These are phyloP conservation scores for Ascochyta viciae-villosae DNA, from an alignment of 2,329 filamentous ascomycete genomes.

Conservation along the genomic window DNA sequence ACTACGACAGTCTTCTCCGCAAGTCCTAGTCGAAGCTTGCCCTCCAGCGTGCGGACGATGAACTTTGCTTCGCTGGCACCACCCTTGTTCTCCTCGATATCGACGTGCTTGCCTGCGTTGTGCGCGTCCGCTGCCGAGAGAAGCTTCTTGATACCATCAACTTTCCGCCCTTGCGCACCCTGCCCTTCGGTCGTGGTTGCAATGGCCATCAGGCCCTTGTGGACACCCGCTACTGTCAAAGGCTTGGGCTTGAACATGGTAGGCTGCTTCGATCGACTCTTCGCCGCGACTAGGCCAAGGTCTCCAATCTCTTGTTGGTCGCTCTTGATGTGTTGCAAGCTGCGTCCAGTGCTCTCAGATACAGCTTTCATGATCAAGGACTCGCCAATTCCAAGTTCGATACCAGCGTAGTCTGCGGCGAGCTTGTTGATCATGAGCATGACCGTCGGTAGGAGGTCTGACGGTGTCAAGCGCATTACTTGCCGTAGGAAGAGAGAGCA, in stretches of 20 bases:
- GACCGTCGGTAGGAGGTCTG: conserved; percentile 86
- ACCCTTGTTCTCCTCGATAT: conserved; percentile 91
- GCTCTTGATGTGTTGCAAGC: conserved; percentile 85
- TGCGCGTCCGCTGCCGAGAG: conserved; percentile 87
- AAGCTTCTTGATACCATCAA: conserved; percentile 94
- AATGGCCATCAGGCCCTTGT: conserved; percentile 85
- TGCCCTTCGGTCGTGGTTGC: conserved; percentile 84
- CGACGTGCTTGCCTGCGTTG: conserved; percentile 68
- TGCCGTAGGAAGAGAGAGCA: conserved; percentile 91
- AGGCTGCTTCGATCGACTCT: conserved; percentile 91
- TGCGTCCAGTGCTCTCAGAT: conserved; percentile 90
- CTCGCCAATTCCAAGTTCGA: conserved; percentile 97
- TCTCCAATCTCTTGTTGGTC: conserved; percentile 98
- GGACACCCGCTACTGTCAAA: conserved; percentile 84
- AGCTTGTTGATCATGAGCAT: conserved; percentile 98
- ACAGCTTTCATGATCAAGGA: conserved; percentile 99
- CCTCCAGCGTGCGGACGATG: conserved; percentile 90
- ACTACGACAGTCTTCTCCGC: conserved; percentile 93
- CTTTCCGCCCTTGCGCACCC: conserved; percentile 87
- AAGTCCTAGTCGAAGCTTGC: conserved; percentile 88
- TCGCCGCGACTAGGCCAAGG: conserved; percentile 90
- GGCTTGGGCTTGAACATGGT: conserved; percentile 99
- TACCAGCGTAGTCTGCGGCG: conserved; percentile 93
- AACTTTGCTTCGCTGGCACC: conserved; percentile 95
- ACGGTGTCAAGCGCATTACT: conserved; percentile 88